These are phyloP conservation scores for Ensete ventricosum DNA, from an alignment of 176 grass and related monocot species.

Conservation along the genomic window DNA sequence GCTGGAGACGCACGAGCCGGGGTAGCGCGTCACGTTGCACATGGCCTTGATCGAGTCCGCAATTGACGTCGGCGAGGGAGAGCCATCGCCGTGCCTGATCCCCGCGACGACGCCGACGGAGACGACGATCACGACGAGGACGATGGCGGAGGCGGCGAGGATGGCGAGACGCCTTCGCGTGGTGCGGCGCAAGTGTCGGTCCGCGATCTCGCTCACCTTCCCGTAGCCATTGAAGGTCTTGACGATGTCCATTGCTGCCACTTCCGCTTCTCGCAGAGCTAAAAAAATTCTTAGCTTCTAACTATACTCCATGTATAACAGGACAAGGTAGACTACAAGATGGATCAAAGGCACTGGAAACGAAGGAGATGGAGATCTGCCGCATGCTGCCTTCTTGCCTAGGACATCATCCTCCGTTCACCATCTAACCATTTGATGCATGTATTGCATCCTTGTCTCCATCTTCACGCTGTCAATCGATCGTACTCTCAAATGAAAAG, in stretches of 20 bases:
- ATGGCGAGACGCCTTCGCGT: conserved; percentile 12
- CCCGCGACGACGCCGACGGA: not conserved
- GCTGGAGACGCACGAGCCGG: conserved; percentile 24
- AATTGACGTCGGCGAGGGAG: not conserved
- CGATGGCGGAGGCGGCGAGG: not conserved
- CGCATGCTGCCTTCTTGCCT: too few species aligned
- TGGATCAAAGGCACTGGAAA: too few species aligned
- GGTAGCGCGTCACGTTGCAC: conserved; percentile 29
- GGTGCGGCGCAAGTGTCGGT: conserved; percentile 3
- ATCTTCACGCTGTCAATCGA: too few species aligned
- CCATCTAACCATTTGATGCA: too few species aligned
- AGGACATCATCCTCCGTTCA: too few species aligned
- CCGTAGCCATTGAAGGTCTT: conserved; percentile 31
- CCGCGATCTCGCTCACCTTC: conserved; percentile 20
- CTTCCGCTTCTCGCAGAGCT: not conserved
- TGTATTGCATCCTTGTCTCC: too few species aligned
- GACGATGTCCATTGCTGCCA: conserved; percentile 16
- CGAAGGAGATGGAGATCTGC: too few species aligned
- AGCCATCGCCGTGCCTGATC: not conserved
- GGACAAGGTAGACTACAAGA: too few species aligned
- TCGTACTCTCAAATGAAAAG: too few species aligned
- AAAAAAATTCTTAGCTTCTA: not conserved
- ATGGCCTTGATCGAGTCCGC: conserved; percentile 17
- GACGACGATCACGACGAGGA: conserved; percentile 10
- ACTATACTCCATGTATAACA: too few species aligned